phyloP scores from a whole-genome alignment of 2,329 filamentous ascomycete species.

The Microsporum ferrugineum region DNA sequence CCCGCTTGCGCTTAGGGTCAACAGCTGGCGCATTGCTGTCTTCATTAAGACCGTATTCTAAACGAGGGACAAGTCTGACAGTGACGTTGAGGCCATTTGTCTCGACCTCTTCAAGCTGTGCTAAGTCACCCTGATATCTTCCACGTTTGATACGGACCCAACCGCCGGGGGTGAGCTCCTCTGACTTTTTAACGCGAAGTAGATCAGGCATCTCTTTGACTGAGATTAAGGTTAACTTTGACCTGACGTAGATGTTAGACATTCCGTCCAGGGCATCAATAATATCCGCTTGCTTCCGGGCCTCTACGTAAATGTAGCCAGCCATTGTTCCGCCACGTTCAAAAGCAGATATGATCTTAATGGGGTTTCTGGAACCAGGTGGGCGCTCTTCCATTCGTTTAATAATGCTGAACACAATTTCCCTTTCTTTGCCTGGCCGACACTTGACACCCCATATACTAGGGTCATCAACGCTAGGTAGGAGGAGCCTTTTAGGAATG shows the following conservation, averaged over 20 bases:
- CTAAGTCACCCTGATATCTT: slow-evolving; percentile 79
- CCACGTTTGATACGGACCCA: slow-evolving; percentile 80
- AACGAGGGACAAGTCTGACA: slow-evolving; percentile 74
- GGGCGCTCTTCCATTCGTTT: slow-evolving; percentile 73
- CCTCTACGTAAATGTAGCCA: slow-evolving; percentile 92
- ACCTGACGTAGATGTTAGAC: slow-evolving; percentile 78
- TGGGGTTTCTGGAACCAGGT: slow-evolving; percentile 61
- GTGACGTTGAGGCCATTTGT: slow-evolving; percentile 83
- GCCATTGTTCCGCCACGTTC: slow-evolving; percentile 83
- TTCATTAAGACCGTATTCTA: slow-evolving; percentile 84
- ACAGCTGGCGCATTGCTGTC: slow-evolving; percentile 48
- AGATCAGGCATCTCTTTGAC: slow-evolving; percentile 97
- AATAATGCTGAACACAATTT: slow-evolving; percentile 77
- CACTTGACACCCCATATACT: slow-evolving; percentile 91
- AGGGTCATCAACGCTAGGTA: slow-evolving; percentile 89
- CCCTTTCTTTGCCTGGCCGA: slow-evolving; percentile 89
- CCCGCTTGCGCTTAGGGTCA: slow-evolving; percentile 70
- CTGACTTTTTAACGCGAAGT: slow-evolving; percentile 78
- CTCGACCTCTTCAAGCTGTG: slow-evolving; percentile 83
- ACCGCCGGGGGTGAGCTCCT: slow-evolving; percentile 70
- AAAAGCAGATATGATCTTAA: slow-evolving; percentile 81
- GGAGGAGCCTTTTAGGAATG: slow-evolving; percentile 71
- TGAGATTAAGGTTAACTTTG: slow-evolving; percentile 76
- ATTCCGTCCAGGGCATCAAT: slow-evolving; percentile 70
- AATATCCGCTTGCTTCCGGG: slow-evolving; percentile 75